Conservation (phyloP, 768 basidiomycete species). For the Neoboletus brunneissimus region DNA sequence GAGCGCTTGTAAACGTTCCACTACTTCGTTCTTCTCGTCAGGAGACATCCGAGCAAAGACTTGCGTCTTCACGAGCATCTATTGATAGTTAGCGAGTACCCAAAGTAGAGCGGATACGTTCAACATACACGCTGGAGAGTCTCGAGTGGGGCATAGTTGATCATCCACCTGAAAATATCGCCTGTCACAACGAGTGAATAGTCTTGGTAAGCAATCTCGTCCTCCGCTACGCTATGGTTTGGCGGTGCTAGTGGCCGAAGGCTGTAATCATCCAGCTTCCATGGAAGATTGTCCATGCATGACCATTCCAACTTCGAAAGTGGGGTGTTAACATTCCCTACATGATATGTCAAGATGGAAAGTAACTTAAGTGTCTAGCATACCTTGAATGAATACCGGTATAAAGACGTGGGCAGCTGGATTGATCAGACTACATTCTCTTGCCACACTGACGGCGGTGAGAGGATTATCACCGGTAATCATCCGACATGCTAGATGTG, state of each 20-base stretch:
- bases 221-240: conserved; percentile 67
- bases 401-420: conserved; percentile 88
- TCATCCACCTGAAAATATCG: conserved; percentile 97
- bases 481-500: conserved; percentile 94
- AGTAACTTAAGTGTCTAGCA: not conserved
- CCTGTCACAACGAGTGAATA: conserved; percentile 92
- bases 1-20: conserved; percentile 87
- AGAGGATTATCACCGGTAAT: conserved; percentile 97
- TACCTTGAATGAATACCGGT: conserved; percentile 76
- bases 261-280: conserved; percentile 86
- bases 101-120: not conserved
- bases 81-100: conserved; percentile 1
- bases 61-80: conserved; percentile 98
- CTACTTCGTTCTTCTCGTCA: conserved; percentile 98
- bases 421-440: conserved; percentile 87
- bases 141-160: conserved; percentile 90
- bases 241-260: conserved; percentile 76
- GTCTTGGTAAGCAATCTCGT: conserved; percentile 76
- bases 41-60: conserved; percentile 99
- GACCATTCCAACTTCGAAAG: conserved; percentile 80
- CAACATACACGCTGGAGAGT: conserved; percentile 78
- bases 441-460: conserved; percentile 94
- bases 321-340: conserved; percentile 54
- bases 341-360: conserved; percentile 1
- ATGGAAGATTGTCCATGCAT: conserved; percentile 81